Conservation (phyloP, 305 asterid species). For the Petunia hybrid region DNA sequence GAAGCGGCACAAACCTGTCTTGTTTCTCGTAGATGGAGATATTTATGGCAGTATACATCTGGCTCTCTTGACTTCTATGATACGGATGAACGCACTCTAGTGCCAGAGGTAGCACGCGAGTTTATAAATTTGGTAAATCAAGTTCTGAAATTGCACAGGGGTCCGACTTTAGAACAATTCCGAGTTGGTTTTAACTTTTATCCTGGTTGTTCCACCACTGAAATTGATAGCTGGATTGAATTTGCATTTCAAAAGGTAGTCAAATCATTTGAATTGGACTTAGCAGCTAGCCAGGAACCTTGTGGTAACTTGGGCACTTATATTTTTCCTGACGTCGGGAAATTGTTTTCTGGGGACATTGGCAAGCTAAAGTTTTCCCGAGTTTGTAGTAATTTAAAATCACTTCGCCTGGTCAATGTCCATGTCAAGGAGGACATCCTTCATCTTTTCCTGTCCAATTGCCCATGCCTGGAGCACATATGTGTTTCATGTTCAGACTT, state of each 20-base stretch:
- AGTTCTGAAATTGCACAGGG: background rate
- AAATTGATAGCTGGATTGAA: background rate
- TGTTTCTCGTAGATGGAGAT: conserved; percentile 5
- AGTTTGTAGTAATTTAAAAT: too few relatives aligned
- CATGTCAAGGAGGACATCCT: background rate
- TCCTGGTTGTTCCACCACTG: background rate
- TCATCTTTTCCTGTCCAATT: too few relatives aligned
- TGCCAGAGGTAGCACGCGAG: background rate
- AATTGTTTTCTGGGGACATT: too few relatives aligned
- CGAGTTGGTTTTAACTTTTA: background rate
- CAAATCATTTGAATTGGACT: background rate
- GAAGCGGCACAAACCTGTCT: background rate
- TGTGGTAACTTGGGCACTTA: background rate
- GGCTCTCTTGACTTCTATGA: background rate
- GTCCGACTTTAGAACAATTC: too few relatives aligned
- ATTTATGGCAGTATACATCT: background rate
- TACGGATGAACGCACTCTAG: background rate
- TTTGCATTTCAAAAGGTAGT: background rate
- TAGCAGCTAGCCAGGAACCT: background rate
- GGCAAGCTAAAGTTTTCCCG: background rate
- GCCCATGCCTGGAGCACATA: too few relatives aligned
- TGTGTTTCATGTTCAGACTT: background rate
- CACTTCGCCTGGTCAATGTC: background rate
- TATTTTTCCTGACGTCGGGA: background rate
- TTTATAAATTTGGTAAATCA: background rate